phyloP scores from a whole-genome alignment of 331 rosid species.

The Stylosanthes scabra region DNA sequence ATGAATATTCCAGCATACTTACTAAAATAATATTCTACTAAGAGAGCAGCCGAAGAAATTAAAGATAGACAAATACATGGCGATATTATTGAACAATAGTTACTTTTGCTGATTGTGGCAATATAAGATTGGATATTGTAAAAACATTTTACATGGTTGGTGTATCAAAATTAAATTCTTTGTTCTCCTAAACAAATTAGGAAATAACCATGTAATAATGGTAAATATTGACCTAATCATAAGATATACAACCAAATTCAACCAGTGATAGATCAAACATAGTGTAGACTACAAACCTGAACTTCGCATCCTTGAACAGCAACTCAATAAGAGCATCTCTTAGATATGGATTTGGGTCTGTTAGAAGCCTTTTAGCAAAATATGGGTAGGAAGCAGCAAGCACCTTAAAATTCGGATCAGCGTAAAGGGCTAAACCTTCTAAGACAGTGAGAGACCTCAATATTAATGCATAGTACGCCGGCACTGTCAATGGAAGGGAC shows the following conservation, averaged over 20 bases:
- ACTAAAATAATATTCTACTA: conserved; percentile 13
- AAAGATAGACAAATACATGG: too few relatives aligned
- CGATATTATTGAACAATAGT: too few relatives aligned
- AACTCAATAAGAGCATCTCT: conserved; percentile 95
- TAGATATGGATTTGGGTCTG: conserved; percentile 97
- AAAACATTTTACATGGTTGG: too few relatives aligned
- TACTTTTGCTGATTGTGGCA: too few relatives aligned
- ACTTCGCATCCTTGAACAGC: conserved; percentile 91
- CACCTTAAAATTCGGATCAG: conserved; percentile 99
- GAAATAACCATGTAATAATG: too few relatives aligned
- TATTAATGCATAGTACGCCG: conserved; percentile 93
- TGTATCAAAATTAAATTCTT: too few relatives aligned
- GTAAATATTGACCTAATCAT: too few relatives aligned
- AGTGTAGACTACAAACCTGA: conserved; percentile 64
- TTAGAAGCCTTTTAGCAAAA: conserved; percentile 95
- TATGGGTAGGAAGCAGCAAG: conserved; percentile 99
- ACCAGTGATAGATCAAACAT: conserved; percentile 25
- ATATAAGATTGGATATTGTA: too few relatives aligned
- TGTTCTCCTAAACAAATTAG: too few relatives aligned
- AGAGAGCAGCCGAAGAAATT: too few relatives aligned
- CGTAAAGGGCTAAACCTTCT: conserved; percentile 95
- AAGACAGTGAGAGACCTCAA: conserved; percentile 94
- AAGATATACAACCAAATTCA: conserved; percentile 16
- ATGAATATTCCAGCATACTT: conserved; percentile 42
- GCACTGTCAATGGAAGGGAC: conserved; percentile 63